Evolutionary conservation across 352 stramenopile species (phyloP), one percentile per base, ranked within the genome.

Genomic region (Pythium myriotylum): DNA sequence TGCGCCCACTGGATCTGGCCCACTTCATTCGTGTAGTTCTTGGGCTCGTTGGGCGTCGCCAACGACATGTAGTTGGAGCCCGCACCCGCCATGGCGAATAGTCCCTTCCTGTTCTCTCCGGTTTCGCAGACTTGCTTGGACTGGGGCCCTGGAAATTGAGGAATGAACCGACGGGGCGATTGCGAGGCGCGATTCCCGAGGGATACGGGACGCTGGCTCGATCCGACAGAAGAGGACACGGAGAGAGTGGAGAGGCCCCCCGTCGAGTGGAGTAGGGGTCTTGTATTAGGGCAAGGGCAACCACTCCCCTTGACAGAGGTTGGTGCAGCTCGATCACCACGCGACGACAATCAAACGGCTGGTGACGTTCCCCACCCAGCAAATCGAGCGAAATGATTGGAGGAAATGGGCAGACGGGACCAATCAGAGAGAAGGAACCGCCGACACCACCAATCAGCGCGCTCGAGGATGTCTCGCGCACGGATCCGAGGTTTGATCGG

Each of bases 11-110:
- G 77, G 54, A 91, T 76, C 65, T 93, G 81, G 10, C 81, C 84
- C 19, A 85, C 76, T 20, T 89, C 81, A 55, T 91, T 92, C 22
- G 71, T 84, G 74, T 91, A 91, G 70, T 89, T 89, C 71, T 89
- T 90, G 54, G 74, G 48, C 61, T 89, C 79, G 67, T 90, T 88
- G 46, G 83, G 83, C 59, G 80, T 92, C 59, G 78, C 77, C 79
- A 92, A 73, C 45, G 79, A 88, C 80, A 88, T 86, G 74, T 88
- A 88, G 66, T 76, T 86, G 63, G 79, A 85, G 47, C 68, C 67
- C 43, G 52, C 41, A 20, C 43, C 73, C 67, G 77, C 77, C 76
- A 89, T 86, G 67, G 62, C 78, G 51, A 33, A n/a, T n/a, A n/a
- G n/a, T n/a, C 62, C 52, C 57, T 59, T 72, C 23, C 57, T 72